Evolutionary conservation across 805 yeast genomes (phyloP).

Genomic region (Saccharomycopsis sp.): DNA sequence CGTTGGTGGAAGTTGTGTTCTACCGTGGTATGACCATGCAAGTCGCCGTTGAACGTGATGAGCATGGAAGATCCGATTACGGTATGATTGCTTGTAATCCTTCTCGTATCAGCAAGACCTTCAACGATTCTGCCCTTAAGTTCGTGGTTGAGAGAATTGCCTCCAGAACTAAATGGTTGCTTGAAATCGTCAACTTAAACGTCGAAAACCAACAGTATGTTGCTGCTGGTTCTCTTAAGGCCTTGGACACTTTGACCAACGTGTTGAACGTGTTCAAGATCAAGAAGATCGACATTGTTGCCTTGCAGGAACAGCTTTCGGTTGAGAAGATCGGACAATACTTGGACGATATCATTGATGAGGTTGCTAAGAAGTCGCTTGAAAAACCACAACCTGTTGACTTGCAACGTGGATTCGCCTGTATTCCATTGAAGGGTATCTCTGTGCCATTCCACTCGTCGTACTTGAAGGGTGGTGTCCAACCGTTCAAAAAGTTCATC

Average conservation of each 20-base stretch:
- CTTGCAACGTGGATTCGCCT: slow-evolving; percentile 95
- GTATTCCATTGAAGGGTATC: slow-evolving; percentile 96
- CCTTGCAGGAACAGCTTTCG: slow-evolving; percentile 74
- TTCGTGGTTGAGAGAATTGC: slow-evolving; percentile 89
- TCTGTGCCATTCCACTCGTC: slow-evolving; percentile 99
- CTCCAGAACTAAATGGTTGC: slow-evolving; percentile 81
- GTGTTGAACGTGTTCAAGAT: slow-evolving; percentile 89
- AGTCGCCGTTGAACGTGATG: slow-evolving; percentile 98
- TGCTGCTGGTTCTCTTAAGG: slow-evolving; percentile 97
- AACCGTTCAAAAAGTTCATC: slow-evolving; percentile 97
- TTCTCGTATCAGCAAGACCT: slow-evolving; percentile 80
- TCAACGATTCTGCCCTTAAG: slow-evolving; percentile 88
- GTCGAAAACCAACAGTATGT: slow-evolving; percentile 98
- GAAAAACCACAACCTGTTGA: slow-evolving; percentile 97
- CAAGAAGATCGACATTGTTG: slow-evolving; percentile 89
- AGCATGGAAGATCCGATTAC: slow-evolving; percentile 90
- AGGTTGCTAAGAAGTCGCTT: slow-evolving; percentile 70
- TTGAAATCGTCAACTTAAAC: slow-evolving; percentile 96
- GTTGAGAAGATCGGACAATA: slow-evolving; percentile 86
- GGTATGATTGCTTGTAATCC: slow-evolving; percentile 99
- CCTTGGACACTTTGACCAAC: slow-evolving; percentile 84
- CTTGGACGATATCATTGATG: slow-evolving; percentile 79
- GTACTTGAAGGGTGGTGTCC: slow-evolving; percentile 97
- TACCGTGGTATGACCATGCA: slow-evolving; percentile 99
- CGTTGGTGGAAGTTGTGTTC: slow-evolving; percentile 94